phyloP scores from a whole-genome alignment of 805 yeast genomes.

The Metschnikowia koreensis region DNA sequence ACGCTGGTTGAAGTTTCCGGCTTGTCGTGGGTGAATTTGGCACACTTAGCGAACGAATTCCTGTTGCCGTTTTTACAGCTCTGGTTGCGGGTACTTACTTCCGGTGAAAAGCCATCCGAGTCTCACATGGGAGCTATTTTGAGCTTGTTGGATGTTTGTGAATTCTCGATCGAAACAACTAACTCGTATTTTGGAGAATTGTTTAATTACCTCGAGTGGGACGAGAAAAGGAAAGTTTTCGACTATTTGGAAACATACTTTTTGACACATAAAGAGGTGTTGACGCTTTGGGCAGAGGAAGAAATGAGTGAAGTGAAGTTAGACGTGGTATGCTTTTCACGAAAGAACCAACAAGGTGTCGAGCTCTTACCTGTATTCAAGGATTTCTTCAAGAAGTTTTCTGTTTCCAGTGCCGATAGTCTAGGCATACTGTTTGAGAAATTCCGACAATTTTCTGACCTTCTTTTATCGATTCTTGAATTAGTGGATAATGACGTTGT shows the following conservation, averaged over 20 bases:
- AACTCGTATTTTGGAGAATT: slow-evolving; percentile 43
- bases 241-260: slow-evolving; percentile 29
- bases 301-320: neutral
- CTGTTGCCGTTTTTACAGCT: slow-evolving; percentile 44
- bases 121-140: slow-evolving; percentile 10
- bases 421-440: slow-evolving; percentile 22
- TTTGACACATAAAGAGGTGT: slow-evolving; percentile 20
- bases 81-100: slow-evolving; percentile 30
- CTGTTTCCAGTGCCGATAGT: slow-evolving; percentile 30
- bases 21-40: neutral
- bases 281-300: neutral
- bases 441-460: slow-evolving; percentile 23
- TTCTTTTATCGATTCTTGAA: slow-evolving; percentile 22
- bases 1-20: neutral
- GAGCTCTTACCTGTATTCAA: slow-evolving; percentile 39
- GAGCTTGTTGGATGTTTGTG: slow-evolving; percentile 15
- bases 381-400: slow-evolving; percentile 48
- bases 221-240: slow-evolving; percentile 26
- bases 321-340: neutral
- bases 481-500: slow-evolving; percentile 13
- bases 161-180: slow-evolving; percentile 26
- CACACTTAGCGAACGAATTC: slow-evolving; percentile 28
- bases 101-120: slow-evolving; percentile 14
- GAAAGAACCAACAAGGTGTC: neutral
- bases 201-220: slow-evolving; percentile 33